phyloP scores from a whole-genome alignment of 1,284 basidiomycete genomes.

The Erythrobasidium hasegawianum region DNA sequence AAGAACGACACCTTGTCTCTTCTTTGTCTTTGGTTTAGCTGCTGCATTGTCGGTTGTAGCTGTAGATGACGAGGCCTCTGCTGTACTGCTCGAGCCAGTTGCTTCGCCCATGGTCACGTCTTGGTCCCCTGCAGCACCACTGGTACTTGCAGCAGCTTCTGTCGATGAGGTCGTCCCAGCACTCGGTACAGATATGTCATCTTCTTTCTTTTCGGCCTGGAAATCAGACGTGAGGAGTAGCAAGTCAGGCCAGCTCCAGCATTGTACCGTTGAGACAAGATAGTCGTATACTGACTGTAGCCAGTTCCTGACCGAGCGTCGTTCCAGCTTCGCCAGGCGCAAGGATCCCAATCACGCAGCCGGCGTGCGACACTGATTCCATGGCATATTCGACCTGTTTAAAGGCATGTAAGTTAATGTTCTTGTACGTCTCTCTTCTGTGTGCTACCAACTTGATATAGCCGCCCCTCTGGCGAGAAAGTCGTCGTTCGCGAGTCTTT shows the following conservation, averaged over 20 bases:
- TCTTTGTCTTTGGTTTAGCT: conserved; percentile 41
- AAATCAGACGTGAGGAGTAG: too few relatives aligned
- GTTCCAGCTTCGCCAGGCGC: conserved; percentile 44
- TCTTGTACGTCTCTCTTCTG: too few relatives aligned
- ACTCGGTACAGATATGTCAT: conserved; percentile 42
- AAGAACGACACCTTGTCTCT: conserved; percentile 72
- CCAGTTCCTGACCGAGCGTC: conserved; percentile 25
- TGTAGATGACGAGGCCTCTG: conserved; percentile 13
- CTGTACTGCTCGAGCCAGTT: conserved; percentile 31
- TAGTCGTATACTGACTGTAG: conserved; percentile 8
- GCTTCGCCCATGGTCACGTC: conserved; percentile 42
- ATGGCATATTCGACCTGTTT: conserved; percentile 46
- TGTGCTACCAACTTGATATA: conserved; percentile 38
- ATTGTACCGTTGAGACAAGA: too few relatives aligned
- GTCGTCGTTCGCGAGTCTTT: conserved; percentile 44
- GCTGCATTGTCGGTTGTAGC: neutral
- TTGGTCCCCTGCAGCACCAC: conserved; percentile 26
- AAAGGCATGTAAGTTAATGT: neutral
- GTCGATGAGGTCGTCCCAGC: conserved; percentile 21
- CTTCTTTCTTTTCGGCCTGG: conserved; percentile 36
- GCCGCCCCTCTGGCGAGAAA: conserved; percentile 45
- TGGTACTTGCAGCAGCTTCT: conserved; percentile 25
- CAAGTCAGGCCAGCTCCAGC: too few relatives aligned
- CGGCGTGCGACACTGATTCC: conserved; percentile 43
- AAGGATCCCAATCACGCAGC: conserved; percentile 46